Evolutionary conservation across 2,329 filamentous ascomycete genomes (phyloP).

Genomic region (Aspergillus costaricaensis): DNA sequence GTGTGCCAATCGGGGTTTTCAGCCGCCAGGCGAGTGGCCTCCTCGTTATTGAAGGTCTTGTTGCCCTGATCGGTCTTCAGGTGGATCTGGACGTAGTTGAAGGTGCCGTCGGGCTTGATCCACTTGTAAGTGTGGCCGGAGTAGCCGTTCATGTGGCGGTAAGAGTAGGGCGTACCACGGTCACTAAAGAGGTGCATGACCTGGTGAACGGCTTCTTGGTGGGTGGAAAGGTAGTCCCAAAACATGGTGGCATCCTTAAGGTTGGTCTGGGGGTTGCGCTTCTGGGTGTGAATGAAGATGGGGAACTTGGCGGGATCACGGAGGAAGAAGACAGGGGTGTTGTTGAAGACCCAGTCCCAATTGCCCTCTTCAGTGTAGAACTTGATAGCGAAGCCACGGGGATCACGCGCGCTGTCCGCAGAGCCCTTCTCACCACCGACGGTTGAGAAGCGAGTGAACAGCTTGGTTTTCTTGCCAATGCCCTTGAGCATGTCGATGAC

Average conservation of each 20-base stretch:
- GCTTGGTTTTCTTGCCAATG: constrained; percentile 68
- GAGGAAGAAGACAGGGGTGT: constrained; percentile 75
- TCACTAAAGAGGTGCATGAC: constrained; percentile 68
- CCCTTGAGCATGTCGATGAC: constrained; percentile 53
- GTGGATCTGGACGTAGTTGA: constrained; percentile 67
- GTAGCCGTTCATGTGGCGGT: constrained; percentile 69
- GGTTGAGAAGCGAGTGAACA: constrained; percentile 71
- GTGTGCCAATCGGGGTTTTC: constrained; percentile 65
- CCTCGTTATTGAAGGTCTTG: constrained; percentile 61
- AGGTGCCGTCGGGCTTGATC: constrained; percentile 65
- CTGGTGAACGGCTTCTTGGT: constrained; percentile 65
- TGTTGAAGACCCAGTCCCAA: constrained; percentile 72
- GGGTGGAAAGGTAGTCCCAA: constrained; percentile 64
- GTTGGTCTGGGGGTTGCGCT: constrained; percentile 71
- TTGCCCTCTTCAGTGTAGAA: constrained; percentile 75
- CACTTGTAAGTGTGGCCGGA: constrained; percentile 69
- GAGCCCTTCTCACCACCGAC: constrained; percentile 74
- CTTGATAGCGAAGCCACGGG: constrained; percentile 71
- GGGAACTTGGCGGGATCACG: constrained; percentile 73
- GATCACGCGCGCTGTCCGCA: constrained; percentile 70
- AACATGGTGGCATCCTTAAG: constrained; percentile 70
- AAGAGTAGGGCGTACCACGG: constrained; percentile 65
- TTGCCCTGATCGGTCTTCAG: constrained; percentile 64
- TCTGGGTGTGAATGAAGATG: constrained; percentile 73
- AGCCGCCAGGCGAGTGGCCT: constrained; percentile 56